Evolutionary conservation across 495 filamentous ascomycete genomes (phyloP).

Genomic region (Aspergillus campestris): DNA sequence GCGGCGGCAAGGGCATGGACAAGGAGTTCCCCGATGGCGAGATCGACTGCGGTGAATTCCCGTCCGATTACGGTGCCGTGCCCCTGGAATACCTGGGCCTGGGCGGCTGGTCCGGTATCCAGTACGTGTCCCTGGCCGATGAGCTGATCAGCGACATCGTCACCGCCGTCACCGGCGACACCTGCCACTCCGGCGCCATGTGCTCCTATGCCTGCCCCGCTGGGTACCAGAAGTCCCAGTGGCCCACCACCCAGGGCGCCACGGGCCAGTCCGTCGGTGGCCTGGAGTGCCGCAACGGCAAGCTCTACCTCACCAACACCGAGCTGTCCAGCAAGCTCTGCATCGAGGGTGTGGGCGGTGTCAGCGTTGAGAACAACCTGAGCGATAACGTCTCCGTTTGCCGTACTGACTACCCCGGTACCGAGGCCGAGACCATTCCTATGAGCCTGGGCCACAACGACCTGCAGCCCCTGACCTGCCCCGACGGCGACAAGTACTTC

Average conservation of each 20-base stretch:
- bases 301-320: conserved; percentile 68
- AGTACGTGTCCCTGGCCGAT: conserved; percentile 40
- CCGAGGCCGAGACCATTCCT: conserved; percentile 77
- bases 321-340: conserved; percentile 62
- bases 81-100: conserved; percentile 57
- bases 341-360: conserved; percentile 58
- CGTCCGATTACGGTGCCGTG: conserved; percentile 75
- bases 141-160: conserved; percentile 49
- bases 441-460: conserved; percentile 49
- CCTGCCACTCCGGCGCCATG: conserved; percentile 54
- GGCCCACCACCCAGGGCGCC: conserved; percentile 70
- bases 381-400: conserved; percentile 61
- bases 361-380: conserved; percentile 68
- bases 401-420: conserved; percentile 92
- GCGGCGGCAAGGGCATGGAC: conserved; percentile 48
- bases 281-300: conserved; percentile 65
- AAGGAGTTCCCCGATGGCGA: conserved; percentile 70
- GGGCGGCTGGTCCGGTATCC: conserved; percentile 76
- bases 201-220: conserved; percentile 93
- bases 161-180: conserved; percentile 47
- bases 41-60: conserved; percentile 64
- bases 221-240: conserved; percentile 90
- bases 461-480: conserved; percentile 59
- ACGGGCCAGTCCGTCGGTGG: conserved; percentile 87
- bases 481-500: conserved; percentile 63